These are phyloP conservation scores for Lophium mytilinum DNA, from an alignment of 495 filamentous ascomycete genomes.

Conservation along the genomic window DNA sequence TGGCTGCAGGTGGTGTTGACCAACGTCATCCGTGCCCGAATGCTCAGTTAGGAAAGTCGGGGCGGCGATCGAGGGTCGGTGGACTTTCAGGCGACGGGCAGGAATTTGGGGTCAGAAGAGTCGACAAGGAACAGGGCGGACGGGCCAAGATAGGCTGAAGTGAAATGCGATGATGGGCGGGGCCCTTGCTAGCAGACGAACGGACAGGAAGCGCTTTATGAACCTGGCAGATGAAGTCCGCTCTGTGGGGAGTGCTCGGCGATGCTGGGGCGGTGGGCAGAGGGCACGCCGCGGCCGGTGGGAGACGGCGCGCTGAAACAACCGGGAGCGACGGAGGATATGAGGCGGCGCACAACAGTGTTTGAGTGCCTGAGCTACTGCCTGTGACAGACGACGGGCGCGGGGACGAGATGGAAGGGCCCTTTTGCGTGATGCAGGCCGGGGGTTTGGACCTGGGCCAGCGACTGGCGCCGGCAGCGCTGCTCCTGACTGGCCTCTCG, in stretches of 20 bases:
- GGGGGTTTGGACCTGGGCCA: neutral
- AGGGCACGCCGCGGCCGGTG: neutral
- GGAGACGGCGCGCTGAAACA: conserved; percentile 17
- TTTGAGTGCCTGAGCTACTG: conserved; percentile 13
- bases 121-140: conserved; percentile 4
- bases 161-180: conserved; percentile 1
- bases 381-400: conserved; percentile 18
- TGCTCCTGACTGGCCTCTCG: no score
- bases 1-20: conserved; percentile 7
- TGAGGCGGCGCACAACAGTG: conserved; percentile 20
- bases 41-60: conserved; percentile 6
- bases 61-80: conserved; percentile 14
- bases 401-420: neutral
- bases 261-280: conserved; percentile 12
- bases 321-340: conserved; percentile 11
- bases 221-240: conserved; percentile 6
- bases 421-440: neutral
- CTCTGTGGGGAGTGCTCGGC: neutral
- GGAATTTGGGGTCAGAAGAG: conserved; percentile 1
- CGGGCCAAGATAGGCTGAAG: conserved; percentile 5
- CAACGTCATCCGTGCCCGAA: conserved; percentile 26
- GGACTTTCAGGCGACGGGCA: neutral
- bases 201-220: conserved; percentile 18
- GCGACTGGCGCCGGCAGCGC: neutral
- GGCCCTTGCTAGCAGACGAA: conserved; percentile 19